These are phyloP conservation scores for Moesziomyces parantarcticus DNA, from an alignment of 1,284 basidiomycete genomes.

Conservation along the genomic window DNA sequence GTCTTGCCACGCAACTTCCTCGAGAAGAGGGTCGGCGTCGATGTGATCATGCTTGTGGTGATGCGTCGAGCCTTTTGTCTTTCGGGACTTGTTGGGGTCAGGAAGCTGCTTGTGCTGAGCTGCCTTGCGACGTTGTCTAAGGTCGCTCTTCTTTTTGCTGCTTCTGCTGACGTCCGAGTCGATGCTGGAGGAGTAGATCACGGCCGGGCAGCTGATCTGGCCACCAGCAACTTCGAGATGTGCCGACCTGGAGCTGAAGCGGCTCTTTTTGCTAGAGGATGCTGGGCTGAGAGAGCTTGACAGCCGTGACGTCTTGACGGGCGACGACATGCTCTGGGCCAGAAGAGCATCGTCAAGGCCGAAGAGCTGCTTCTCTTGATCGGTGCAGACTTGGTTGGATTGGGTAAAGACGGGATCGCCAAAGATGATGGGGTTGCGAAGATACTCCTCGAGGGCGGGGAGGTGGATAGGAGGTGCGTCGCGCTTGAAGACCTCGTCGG, in stretches of 20 bases:
- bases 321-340: too few species aligned
- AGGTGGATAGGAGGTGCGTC: slow-evolving; percentile 64
- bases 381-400: slow-evolving; percentile 30
- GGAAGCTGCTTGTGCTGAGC: slow-evolving; percentile 4
- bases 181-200: slow-evolving; percentile 19
- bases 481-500: slow-evolving; percentile 58
- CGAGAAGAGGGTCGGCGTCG: background rate
- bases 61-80: background rate
- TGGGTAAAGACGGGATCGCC: slow-evolving; percentile 45
- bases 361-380: slow-evolving; percentile 49
- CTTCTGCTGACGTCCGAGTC: slow-evolving; percentile 3
- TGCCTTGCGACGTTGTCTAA: slow-evolving; percentile 13
- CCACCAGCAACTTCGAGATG: slow-evolving; percentile 41
- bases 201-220: slow-evolving; percentile 35
- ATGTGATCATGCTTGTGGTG: slow-evolving; percentile 2
- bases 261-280: slow-evolving; percentile 7
- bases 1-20: background rate
- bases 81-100: background rate
- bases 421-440: slow-evolving; percentile 50
- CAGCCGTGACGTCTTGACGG: background rate
- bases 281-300: background rate
- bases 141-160: background rate
- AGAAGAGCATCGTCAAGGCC: slow-evolving; percentile 19
- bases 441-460: slow-evolving; percentile 62
- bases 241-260: slow-evolving; percentile 10